These are phyloP conservation scores for Diphasiastrum complanatum DNA, from an alignment of 83 land plant species.

Conservation along the genomic window DNA sequence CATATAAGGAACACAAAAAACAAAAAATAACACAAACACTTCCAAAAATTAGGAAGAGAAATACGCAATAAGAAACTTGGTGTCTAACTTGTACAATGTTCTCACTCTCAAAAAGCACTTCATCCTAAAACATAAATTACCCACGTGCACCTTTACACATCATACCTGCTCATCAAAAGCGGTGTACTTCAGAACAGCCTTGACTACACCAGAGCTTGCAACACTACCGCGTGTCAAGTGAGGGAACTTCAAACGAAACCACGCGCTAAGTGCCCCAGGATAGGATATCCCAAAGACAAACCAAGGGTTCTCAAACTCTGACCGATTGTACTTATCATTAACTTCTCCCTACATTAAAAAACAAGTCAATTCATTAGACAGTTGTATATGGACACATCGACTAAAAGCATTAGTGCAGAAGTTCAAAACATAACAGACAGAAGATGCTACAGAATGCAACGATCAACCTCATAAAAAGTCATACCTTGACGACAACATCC, in stretches of 20 bases:
- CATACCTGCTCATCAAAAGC: conserved; percentile 90
- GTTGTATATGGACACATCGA: too few relatives aligned
- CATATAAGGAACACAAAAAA: not conserved
- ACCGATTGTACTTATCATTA: conserved; percentile 14
- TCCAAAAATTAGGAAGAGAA: not conserved
- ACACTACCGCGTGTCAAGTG: conserved; percentile 29
- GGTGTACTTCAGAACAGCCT: conserved; percentile 69
- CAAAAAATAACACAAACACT: not conserved
- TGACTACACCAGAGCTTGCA: conserved; percentile 84
- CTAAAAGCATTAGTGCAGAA: too few relatives aligned
- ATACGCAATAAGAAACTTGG: not conserved
- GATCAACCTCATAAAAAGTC: too few relatives aligned
- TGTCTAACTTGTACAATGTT: too few relatives aligned
- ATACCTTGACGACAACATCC: too few relatives aligned
- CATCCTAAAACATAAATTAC: too few relatives aligned
- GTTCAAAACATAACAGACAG: too few relatives aligned
- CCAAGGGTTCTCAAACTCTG: conserved; percentile 31
- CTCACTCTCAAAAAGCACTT: too few relatives aligned
- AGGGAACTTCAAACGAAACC: conserved; percentile 41
- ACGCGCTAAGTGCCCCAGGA: conserved; percentile 40
- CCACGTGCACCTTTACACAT: not conserved
- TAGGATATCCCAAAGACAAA: conserved; percentile 35
- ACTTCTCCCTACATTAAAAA: conserved; percentile 25
- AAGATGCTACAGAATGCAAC: too few relatives aligned
- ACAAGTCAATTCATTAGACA: too few relatives aligned